A percentile compares a stretch with the other conserved stretches of the same genome.
phyloP scores from a whole-genome alignment of 2,329 filamentous ascomycete species.

The Cytospora paraplurivora region DNA sequence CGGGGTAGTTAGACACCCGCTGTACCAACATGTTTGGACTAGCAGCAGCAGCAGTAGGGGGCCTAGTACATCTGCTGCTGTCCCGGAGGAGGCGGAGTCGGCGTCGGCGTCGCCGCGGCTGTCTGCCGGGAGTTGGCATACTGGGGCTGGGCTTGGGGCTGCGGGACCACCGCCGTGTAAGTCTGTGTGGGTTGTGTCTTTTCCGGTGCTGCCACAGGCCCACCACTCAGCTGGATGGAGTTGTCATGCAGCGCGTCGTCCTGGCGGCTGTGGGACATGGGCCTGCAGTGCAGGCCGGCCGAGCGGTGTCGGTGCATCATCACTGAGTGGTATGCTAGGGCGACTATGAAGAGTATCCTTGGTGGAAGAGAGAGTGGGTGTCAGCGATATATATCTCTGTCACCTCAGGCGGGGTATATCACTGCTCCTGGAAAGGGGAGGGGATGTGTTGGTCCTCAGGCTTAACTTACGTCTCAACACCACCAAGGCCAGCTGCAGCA shows the following conservation, averaged over 20 bases:
- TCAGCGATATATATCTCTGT: not conserved
- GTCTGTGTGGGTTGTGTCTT: conserved; percentile 31
- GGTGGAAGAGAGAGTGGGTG: not conserved
- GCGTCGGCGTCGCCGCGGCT: conserved; percentile 27
- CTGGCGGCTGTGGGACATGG: conserved; percentile 30
- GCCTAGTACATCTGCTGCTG: conserved; percentile 30
- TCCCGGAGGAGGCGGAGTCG: conserved; percentile 25
- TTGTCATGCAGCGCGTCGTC: conserved; percentile 12
- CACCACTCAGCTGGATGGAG: conserved; percentile 27
- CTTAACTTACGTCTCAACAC: conserved; percentile 46
- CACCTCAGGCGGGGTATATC: not conserved
- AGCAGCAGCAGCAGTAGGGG: conserved; percentile 19
- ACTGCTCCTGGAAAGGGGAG: too few species aligned
- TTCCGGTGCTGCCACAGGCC: conserved; percentile 24
- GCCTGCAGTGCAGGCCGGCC: conserved; percentile 44
- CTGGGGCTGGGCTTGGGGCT: too few species aligned
- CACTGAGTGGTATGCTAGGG: conserved; percentile 45
- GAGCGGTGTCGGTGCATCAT: conserved; percentile 48
- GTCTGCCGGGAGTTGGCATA: conserved; percentile 27
- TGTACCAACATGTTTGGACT: not conserved
- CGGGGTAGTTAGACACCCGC: conserved; percentile 9
- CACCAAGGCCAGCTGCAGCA: conserved; percentile 45
- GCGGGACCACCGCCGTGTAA: conserved; percentile 4
- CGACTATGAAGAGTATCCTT: conserved; percentile 47
- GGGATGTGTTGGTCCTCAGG: too few species aligned